phyloP scores from a whole-genome alignment of 192 early-diverging fungal species.

The Backusella liffmaniae region DNA sequence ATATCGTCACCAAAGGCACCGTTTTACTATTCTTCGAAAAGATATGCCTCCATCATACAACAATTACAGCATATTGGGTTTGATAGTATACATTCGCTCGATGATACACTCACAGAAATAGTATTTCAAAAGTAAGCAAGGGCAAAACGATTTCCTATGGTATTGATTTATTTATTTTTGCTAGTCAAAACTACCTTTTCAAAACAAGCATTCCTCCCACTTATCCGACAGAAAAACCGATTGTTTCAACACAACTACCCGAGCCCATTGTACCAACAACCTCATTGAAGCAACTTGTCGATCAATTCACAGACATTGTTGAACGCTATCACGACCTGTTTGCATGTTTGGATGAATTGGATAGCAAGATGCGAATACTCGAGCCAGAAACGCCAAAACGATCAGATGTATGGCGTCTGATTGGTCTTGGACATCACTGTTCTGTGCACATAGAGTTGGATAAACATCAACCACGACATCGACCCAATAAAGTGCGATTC shows the following conservation, averaged over 20 bases:
- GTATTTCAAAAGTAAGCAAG: neutral
- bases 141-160: too few species aligned
- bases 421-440: constrained; percentile 20
- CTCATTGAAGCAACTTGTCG: neutral
- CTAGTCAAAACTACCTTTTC: neutral
- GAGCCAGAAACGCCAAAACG: constrained; percentile 18
- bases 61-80: constrained; percentile 7
- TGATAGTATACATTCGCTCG: constrained; percentile 1
- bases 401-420: constrained; percentile 8
- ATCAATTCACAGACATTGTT: neutral
- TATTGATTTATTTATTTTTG: too few species aligned
- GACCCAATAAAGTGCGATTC: neutral
- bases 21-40: neutral
- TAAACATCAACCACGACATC: neutral
- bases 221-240: neutral
- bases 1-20: neutral
- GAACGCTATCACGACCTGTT: constrained; percentile 3
- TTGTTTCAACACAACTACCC: neutral
- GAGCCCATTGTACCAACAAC: neutral
- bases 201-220: neutral
- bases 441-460: constrained; percentile 16
- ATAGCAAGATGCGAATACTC: constrained; percentile 1
- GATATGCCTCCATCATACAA: neutral
- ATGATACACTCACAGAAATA: constrained; percentile 12
- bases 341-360: constrained; percentile 23